Percentiles rank a stretch among this genome's conserved stretches.
Conservation (phyloP, 2,329 filamentous ascomycete genomes). For the Colletotrichum nymphaeae region DNA sequence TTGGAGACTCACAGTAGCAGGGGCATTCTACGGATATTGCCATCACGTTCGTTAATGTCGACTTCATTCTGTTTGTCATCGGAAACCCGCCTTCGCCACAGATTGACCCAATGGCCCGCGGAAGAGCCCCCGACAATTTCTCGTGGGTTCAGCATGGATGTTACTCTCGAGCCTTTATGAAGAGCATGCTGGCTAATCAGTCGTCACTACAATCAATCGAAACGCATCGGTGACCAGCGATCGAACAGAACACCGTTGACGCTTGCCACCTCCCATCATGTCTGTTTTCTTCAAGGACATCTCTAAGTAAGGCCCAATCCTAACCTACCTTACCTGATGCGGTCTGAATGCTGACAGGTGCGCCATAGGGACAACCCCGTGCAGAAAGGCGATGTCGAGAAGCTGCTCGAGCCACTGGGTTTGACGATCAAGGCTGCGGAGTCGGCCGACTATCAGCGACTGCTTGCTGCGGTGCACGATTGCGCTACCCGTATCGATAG, state of each 20-base stretch:
- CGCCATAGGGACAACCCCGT: constrained; percentile 51
- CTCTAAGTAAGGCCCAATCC: constrained; percentile 41
- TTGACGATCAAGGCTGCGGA: constrained; percentile 50
- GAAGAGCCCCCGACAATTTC: neutral
- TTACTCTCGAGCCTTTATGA: constrained; percentile 8
- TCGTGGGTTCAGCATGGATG: constrained; percentile 1
- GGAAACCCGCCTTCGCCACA: constrained; percentile 8
- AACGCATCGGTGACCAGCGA: neutral
- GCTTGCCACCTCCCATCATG: constrained; percentile 39
- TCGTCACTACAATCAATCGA: neutral
- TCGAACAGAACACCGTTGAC: neutral
- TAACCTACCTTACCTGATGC: neutral
- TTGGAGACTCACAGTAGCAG: neutral
- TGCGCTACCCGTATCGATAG: constrained; percentile 56
- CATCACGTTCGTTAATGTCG: constrained; percentile 10
- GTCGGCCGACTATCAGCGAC: constrained; percentile 56
- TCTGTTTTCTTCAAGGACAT: constrained; percentile 54
- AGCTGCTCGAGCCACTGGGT: constrained; percentile 49
- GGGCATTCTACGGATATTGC: neutral
- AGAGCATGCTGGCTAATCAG: neutral
- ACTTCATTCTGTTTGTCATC: constrained; percentile 30
- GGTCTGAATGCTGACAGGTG: neutral
- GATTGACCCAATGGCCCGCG: neutral
- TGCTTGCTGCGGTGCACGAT: constrained; percentile 63
- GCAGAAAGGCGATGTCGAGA: constrained; percentile 50